Evolutionary conservation across 352 stramenopile genomes (phyloP), one percentile per base, ranked within the genome.

Genomic region (Globisporangium camurandrum): DNA sequence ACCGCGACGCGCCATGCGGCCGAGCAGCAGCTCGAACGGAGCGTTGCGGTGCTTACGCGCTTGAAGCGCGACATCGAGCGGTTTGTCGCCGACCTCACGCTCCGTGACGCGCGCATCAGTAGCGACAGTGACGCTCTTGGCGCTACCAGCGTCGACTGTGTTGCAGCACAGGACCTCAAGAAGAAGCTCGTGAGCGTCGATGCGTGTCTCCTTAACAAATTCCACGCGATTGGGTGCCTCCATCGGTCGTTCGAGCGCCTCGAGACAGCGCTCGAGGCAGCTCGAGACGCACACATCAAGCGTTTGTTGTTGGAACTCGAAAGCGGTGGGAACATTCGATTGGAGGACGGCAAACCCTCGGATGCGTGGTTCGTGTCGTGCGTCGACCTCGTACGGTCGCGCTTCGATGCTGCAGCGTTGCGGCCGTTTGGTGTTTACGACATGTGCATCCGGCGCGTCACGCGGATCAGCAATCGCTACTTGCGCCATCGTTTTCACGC

Each of bases 271-370:
- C 45, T 95, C 20, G 66, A 72, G 23, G 68, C 69, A 34, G 61
- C 73, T 8, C 81, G 71, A 2, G 79, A 95, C 34, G 70, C 84
- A 30, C 88, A 80, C 40, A 88, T 95, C 31, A 69, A 75, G 22
- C 67, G 86, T 9, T 54, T 97, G 24, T 61, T 96, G 41, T 48
- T 97, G 27, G 88, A 97, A 57, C 68, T 97, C 14, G 81, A 96
- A 33, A 97, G 86, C 5, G 88, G 88, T 14, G 88, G 88, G 0
- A 97, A 97, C 44, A 93, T 97, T 45, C 79, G 86, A 0, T 61
- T 97, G 9, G 88, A 97, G 54, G 88, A 96, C 39, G 88, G 86
- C 0, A 89, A 73, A 22, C 64, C 75, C 0, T 64, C 64, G 0
- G 86, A 97, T 42, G 68, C 84, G 4, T 96, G 88, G 86, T 95